Evolutionary conservation across 2,329 filamentous ascomycete species (phyloP), one percentile per base, ranked within the genome.

Genomic region (Calonectria pseudoreteaudii): DNA sequence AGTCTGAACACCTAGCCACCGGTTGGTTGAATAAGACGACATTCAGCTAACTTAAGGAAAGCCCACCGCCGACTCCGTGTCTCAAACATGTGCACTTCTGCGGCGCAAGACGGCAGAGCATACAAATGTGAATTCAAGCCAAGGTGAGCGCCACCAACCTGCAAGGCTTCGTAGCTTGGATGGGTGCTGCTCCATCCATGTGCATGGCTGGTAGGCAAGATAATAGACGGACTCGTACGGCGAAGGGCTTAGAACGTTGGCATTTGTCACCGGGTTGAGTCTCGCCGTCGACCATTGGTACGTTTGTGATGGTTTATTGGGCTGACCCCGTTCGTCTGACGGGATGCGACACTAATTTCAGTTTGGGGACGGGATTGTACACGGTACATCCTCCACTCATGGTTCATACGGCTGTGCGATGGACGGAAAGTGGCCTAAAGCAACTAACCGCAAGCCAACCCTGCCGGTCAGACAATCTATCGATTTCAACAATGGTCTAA

Each of bases 211-310:
- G 41, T 34, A 71, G 26, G 28, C 30, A 70, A 68, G 66, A 60
- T 70, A 67, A 49, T 44, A 66, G 67, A 67, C 60, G 58, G 73
- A 71, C 65, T 64, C 47, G 56, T 49, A 70, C 75, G 28, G 66
- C 49, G 16, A 14, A 18, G 23, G 28, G 36, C 34, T 66, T 41
- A 69, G 56, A 66, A 71, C 60, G 65, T 74, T 77, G 47, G 70
- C 68, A 71, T 76, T 76, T 76, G 74, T 76, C 74, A 76, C 74
- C 11, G 67, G 62, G 31, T 47, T 70, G 56, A 66, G 74, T 75
- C 72, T 50, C 41, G 20, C 23, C 75, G 65, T 69, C 73, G 38
- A 64, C 67, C 60, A 77, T 80, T 77, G 72, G 77, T 72, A 78
- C 78, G 75, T 74, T 74, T 76, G 68, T 47, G 64, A 77, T 75